These are phyloP conservation scores for Candida ortonii DNA, from an alignment of 805 yeast genomes.

Conservation along the genomic window DNA sequence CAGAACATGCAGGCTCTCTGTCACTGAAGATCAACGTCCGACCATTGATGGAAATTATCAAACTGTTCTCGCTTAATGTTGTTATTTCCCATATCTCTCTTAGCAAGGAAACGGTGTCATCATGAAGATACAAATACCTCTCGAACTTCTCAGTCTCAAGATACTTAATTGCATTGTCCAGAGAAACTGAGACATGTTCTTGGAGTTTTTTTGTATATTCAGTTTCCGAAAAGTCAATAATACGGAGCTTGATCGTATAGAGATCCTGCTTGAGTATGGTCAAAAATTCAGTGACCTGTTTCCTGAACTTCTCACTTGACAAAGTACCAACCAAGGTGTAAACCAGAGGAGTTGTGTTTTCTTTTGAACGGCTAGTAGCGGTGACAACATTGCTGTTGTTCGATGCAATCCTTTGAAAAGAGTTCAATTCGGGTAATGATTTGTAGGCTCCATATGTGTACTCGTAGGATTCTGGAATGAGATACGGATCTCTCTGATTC, in stretches of 20 bases:
- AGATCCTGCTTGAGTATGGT: conserved; percentile 8
- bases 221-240: conserved; percentile 14
- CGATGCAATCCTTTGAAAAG: conserved; percentile 2
- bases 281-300: conserved; percentile 43
- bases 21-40: conserved; percentile 1
- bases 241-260: conserved; percentile 19
- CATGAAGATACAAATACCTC: background rate
- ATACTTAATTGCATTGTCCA: conserved; percentile 2
- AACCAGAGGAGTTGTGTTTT: conserved; percentile 14
- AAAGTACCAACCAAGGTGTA: conserved; percentile 63
- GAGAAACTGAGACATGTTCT: conserved; percentile 5
- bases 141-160: background rate
- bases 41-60: too few species aligned
- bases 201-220: conserved; percentile 1
- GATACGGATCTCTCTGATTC: conserved; percentile 42
- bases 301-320: conserved; percentile 33
- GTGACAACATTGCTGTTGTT: background rate
- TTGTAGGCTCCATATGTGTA: conserved; percentile 17
- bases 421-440: conserved; percentile 8
- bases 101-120: conserved; percentile 3
- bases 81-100: too few species aligned
- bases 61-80: too few species aligned
- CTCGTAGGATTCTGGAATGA: conserved; percentile 50
- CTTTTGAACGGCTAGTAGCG: conserved; percentile 1
- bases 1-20: background rate